Evolutionary conservation across 495 filamentous ascomycete species (phyloP), one percentile per base, ranked within the genome.

Genomic region (Talaromyces liani): DNA sequence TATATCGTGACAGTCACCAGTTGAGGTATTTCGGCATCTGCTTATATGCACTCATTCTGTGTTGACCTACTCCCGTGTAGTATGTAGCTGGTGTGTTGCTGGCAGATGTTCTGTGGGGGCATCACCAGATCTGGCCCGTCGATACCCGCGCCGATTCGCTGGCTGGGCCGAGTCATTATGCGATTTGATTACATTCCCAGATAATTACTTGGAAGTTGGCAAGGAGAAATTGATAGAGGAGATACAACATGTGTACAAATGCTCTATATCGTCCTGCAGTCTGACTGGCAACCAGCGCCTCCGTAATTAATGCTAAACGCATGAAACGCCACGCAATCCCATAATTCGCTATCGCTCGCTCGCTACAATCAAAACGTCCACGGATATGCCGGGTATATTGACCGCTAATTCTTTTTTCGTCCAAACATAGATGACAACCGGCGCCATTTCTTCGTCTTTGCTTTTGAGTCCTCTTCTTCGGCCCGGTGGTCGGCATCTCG

Each of bases 341-440:
- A 16, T 22, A 27, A 27, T 56, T 25, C 20, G 20, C 53, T 56
- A 3, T 36, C 33, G 2, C 27, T 27, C 25, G 27, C 27, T 27
- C 27, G 53, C 14, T 9, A 27, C 20, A 16, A 25, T 25, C 18
- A 54, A 5, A 20, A 54, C 12, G 22, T 24, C 22, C 22, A 27
- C 27, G 27, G 27, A 7, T 54, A 31, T 31, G 51, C 25, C 51
- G 51, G 16, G 39, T 45, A 31, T 49, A 56, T 27, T 5, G 3
- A 54, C 27, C 3, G 22, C 27, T 56, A 56, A 56, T 61, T 31
- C 29, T 58, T 58, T 25, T 58, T 58, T 9, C 27, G 56, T 58
- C 56, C 31, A 34, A 58, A 36, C 31, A 58, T 58, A 10, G 56
- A 58, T 24, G 56, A 58, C n/a, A 58, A 36, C 56, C 56, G 27